Evolutionary conservation across 129 eudicot genomes (phyloP).

Genomic region (Flaveria ramosissima): DNA sequence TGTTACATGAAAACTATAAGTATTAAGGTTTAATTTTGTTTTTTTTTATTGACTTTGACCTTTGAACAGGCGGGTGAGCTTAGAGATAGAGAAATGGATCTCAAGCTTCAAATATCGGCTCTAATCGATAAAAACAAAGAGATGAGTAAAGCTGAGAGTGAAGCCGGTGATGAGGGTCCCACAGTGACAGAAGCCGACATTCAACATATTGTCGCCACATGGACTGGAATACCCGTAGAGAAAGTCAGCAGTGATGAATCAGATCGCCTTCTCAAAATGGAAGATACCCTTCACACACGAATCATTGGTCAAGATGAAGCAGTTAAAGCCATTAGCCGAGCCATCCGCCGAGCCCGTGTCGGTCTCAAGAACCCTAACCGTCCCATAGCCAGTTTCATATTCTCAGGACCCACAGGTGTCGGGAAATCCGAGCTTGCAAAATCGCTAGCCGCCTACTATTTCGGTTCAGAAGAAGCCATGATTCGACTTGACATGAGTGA

Average conservation of each 20-base stretch:
- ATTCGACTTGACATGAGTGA: constrained; percentile 40
- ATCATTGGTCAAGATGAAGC: constrained; percentile 52
- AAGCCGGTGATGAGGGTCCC: constrained; percentile 75
- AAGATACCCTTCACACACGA: constrained; percentile 45
- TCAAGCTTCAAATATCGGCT: constrained; percentile 73
- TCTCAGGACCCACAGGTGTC: constrained; percentile 44
- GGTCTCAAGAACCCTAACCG: constrained; percentile 46
- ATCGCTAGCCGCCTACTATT: constrained; percentile 39
- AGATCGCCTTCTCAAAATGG: constrained; percentile 46
- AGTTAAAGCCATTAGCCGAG: constrained; percentile 46
- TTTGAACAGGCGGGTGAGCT: constrained; percentile 76
- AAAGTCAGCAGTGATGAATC: constrained; percentile 45
- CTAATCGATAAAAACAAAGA: constrained; percentile 79
- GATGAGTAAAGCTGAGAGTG: constrained; percentile 74
- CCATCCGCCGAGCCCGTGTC: constrained; percentile 42
- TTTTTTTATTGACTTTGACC: background rate
- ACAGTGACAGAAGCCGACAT: constrained; percentile 69
- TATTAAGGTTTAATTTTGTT: background rate
- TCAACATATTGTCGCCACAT: constrained; percentile 59
- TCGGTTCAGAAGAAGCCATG: constrained; percentile 47
- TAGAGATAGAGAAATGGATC: constrained; percentile 87
- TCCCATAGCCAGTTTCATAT: constrained; percentile 44
- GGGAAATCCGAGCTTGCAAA: constrained; percentile 46
- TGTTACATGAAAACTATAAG: background rate
- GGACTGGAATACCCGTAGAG: constrained; percentile 50